Conservation (phyloP, 1,139 yeast genomes). For the Pichia sp. region DNA sequence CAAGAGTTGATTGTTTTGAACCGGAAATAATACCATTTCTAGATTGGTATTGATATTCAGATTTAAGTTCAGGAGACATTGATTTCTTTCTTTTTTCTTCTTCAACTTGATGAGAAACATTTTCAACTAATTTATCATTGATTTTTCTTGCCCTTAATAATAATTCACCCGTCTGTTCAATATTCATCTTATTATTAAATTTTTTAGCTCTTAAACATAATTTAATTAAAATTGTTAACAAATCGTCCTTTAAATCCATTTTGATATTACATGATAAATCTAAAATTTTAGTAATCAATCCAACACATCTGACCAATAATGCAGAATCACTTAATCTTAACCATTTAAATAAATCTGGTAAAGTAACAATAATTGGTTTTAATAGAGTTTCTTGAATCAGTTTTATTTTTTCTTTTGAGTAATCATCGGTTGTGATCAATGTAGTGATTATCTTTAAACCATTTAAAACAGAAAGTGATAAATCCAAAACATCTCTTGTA, state of each 20-base stretch:
- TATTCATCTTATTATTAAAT: slow-evolving; percentile 58
- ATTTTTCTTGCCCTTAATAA: slow-evolving; percentile 51
- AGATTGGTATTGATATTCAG: slow-evolving; percentile 13
- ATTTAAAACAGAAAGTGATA: slow-evolving; percentile 61
- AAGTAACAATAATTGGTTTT: slow-evolving; percentile 41
- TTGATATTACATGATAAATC: slow-evolving; percentile 51
- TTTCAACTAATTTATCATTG: slow-evolving; percentile 47
- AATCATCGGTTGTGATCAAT: slow-evolving; percentile 27
- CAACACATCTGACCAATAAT: slow-evolving; percentile 67
- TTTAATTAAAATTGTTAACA: slow-evolving; percentile 50
- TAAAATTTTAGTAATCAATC: slow-evolving; percentile 59
- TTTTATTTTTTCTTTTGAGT: slow-evolving; percentile 10
- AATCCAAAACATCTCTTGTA: slow-evolving; percentile 79
- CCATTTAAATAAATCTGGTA: slow-evolving; percentile 67
- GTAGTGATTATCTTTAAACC: slow-evolving; percentile 54
- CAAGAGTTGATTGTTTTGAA: slow-evolving; percentile 24
- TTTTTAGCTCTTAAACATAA: slow-evolving; percentile 62
- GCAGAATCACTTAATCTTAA: slow-evolving; percentile 74
- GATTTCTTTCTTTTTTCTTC: slow-evolving; percentile 30
- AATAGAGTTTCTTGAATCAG: slow-evolving; percentile 27
- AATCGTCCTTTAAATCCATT: slow-evolving; percentile 38
- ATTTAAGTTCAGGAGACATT: slow-evolving; percentile 18
- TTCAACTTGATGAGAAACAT: slow-evolving; percentile 43
- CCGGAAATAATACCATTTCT: slow-evolving; percentile 15
- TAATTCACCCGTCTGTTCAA: slow-evolving; percentile 52